Base-by-base conservation (phyloP, 352 stramenopile genomes). In the Pythium dissimile region DNA sequence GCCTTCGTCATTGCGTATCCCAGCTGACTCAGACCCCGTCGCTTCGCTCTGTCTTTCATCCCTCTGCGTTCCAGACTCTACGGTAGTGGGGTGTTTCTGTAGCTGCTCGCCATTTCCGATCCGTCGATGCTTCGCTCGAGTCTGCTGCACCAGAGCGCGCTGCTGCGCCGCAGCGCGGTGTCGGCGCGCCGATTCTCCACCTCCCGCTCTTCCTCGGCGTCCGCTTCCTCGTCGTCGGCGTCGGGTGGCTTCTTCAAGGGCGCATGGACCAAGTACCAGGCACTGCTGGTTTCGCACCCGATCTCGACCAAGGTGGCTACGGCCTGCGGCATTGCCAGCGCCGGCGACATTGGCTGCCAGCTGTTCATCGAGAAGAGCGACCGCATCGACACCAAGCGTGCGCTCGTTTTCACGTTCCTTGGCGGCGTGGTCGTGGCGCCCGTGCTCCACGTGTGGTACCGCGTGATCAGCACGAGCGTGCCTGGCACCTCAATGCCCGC, bases 361-460 rank as follows among this genome's bases (percentile, higher is more conserved):
- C 51, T 89, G n/a, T 49, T 80, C 15, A 58, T 93, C 5, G 74
- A 88, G 42, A 26, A 26, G 15, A 53, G 43, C 30, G 34, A 59
- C 10, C 53, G 31, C 16, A 39, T 90, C 8, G 71, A 89, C 55
- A 21, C 42, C 41, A 78, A 82, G 54, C 82, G 84, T 48, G 56
- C 71, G 24, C 67, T 66, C 39, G 74, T 84, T 45, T 92, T 94
- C 59, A 91, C 82, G 43, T 62, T 77, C 21, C 54, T 94, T n/a
- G 71, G 78, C 23, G 82, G 82, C 9, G 48, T 73, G 39, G 43
- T 90, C 27, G 75, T 94, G 45, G 77, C 82, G 49, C 84, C 84
- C 16, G 63, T 89, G n/a, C 66, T 94, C 39, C 84, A 94, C 59
- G 69, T 77, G 6, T 94, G 82, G 82, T 94, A 94, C 69, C 35